Evolutionary conservation across 257 asterid genomes (phyloP), one percentile per base, ranked within the genome.

Genomic region (Datura wrightii): DNA sequence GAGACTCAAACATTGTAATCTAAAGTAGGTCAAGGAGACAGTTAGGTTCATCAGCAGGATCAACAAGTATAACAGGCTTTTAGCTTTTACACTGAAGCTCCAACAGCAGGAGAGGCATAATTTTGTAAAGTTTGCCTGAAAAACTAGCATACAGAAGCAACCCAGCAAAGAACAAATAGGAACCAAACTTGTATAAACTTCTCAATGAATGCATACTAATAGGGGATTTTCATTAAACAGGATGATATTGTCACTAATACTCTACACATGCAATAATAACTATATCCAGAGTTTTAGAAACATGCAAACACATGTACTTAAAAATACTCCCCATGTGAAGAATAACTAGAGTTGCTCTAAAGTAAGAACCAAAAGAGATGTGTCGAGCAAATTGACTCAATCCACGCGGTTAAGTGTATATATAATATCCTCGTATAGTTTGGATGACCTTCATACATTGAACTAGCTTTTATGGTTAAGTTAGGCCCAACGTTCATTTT

Each of bases 1-100:
- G 83, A 89, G 88, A 84, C 78, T 92, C 97, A 56, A 80, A 89
- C 83, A 90, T 79, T 70, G 98, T 93, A 85, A 88, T 83, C 88
- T 72, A 84, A 79, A 82, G 88, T 80, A 84, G 63, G 89, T 93
- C 89, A 96, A 92, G 94, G 62, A 87, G 87, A 90, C 91, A 84
- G 78, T 72, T 86, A 80, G 84, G 81, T 63, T 84, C 80, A 42
- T 78, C 81, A 83, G 55, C 63, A 65, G 19, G 63, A 76, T 24
- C 62, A 67, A 34, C 66, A 60, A 71, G 41, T 58, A 36, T 56
- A 39, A 83, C 82, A 39, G 31, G 86, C 65, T 83, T 54, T 71
- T 65, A 3, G 50, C n/a, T 13, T 41, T 53, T 37, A 83, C 48
- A 41, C 52, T 19, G 8, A 46, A 82, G 63, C 46, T 46, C 79